Evolutionary conservation across 139 green algal genomes (phyloP).

Genomic region (Picochlorum sp.): DNA sequence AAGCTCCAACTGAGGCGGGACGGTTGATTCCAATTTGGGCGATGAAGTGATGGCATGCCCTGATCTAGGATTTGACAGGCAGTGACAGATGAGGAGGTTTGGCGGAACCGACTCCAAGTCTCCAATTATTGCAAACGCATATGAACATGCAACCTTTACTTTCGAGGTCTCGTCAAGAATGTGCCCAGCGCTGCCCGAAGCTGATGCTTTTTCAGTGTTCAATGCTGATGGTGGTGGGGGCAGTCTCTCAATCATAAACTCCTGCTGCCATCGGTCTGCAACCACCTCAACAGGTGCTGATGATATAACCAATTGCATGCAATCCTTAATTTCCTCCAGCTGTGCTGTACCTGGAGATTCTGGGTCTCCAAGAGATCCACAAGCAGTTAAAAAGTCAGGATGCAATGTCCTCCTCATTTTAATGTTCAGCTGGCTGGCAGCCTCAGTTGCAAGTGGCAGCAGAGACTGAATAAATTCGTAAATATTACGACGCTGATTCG

Average conservation of each 20-base stretch:
- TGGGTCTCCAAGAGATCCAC: neutral
- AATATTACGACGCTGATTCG: slow-evolving; percentile 48
- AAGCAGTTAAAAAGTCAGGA: neutral
- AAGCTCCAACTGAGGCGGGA: neutral
- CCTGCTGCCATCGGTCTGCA: neutral
- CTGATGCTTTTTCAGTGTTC: neutral
- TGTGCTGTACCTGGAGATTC: neutral
- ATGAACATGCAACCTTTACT: neutral
- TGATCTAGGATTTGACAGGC: neutral
- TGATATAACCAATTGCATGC: neutral
- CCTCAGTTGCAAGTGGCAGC: slow-evolving; percentile 27
- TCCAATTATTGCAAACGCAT: neutral
- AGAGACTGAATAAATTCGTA: slow-evolving; percentile 28
- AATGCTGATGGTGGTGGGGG: neutral
- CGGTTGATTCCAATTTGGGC: neutral
- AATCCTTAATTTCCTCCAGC: neutral
- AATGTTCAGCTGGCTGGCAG: slow-evolving; percentile 23
- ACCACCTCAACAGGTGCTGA: neutral
- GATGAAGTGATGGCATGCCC: neutral
- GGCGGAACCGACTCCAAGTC: neutral
- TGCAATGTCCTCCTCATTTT: neutral
- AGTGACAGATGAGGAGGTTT: neutral
- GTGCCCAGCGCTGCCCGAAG: no score
- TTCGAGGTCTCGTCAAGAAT: neutral
- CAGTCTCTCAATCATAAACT: neutral